phyloP scores from a whole-genome alignment of 2,329 filamentous ascomycete genomes.

The Epichloe elymi region DNA sequence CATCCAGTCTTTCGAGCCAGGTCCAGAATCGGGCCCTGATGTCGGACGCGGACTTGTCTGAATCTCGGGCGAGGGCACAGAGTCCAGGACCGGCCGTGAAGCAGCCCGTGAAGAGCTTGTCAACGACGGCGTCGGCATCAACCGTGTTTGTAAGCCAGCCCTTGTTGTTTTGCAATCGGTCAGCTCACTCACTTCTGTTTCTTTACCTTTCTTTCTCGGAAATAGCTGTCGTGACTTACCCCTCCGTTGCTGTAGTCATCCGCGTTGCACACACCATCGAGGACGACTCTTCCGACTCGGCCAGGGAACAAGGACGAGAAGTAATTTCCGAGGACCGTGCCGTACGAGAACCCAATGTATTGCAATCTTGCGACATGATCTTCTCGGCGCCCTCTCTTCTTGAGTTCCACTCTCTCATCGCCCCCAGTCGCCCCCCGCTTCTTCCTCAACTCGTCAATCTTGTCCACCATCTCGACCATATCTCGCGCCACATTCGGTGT shows the following conservation, averaged over 20 bases:
- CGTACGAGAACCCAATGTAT: conserved; percentile 39
- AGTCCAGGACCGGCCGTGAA: conserved; percentile 14
- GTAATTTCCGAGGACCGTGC: conserved; percentile 21
- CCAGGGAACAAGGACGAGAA: conserved; percentile 24
- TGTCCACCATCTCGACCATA: conserved; percentile 31
- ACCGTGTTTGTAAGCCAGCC: conserved; percentile 23
- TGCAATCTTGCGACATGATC: conserved; percentile 18
- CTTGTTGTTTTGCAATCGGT: conserved; percentile 6
- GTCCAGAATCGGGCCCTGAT: conserved; percentile 20
- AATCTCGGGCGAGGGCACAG: conserved; percentile 16
- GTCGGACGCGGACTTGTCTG: conserved; percentile 15
- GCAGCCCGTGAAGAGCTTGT: conserved; percentile 23
- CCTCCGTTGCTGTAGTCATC: conserved; percentile 21
- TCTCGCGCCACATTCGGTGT: conserved; percentile 28
- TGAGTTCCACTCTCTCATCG: conserved; percentile 5
- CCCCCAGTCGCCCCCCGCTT: neutral
- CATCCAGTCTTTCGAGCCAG: conserved; percentile 17
- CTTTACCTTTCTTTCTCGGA: neutral
- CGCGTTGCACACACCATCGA: conserved; percentile 25
- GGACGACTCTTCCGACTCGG: conserved; percentile 26
- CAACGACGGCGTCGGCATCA: conserved; percentile 23
- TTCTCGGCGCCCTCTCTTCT: conserved; percentile 2
- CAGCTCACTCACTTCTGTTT: too few species aligned
- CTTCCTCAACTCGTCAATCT: conserved; percentile 21
- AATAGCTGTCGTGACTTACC: conserved; percentile 12